Conservation (phyloP, 2,329 filamentous ascomycete species). For the Zarea fungicola region DNA sequence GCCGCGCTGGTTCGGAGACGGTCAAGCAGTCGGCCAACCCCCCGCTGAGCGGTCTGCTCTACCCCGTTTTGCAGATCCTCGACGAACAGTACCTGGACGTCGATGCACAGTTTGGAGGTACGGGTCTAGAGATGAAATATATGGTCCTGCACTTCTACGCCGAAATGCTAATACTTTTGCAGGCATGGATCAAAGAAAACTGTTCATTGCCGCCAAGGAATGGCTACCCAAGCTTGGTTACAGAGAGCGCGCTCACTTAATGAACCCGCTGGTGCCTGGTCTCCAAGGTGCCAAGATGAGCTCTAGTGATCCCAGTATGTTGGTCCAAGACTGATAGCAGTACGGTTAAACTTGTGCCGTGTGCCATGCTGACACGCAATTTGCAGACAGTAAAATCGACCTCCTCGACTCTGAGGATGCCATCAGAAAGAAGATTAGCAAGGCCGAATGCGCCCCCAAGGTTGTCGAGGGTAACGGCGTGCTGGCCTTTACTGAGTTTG, state of each 20-base stretch:
- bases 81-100: slow-evolving; percentile 87
- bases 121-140: slow-evolving; percentile 36
- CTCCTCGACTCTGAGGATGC: slow-evolving; percentile 73
- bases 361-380: background rate
- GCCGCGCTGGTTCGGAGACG: slow-evolving; percentile 87
- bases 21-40: slow-evolving; percentile 86
- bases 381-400: slow-evolving; percentile 81
- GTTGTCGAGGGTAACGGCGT: slow-evolving; percentile 81
- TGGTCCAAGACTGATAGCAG: too few relatives aligned
- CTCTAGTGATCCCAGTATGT: slow-evolving; percentile 59
- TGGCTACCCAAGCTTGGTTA: slow-evolving; percentile 83
- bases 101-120: slow-evolving; percentile 74
- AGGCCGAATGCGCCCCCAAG: slow-evolving; percentile 73
- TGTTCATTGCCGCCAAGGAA: slow-evolving; percentile 81
- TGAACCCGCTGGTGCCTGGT: slow-evolving; percentile 80
- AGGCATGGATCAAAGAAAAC: slow-evolving; percentile 75
- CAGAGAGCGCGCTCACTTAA: slow-evolving; percentile 48
- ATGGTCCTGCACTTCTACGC: slow-evolving; percentile 8
- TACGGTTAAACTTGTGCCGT: background rate
- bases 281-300: slow-evolving; percentile 84
- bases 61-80: slow-evolving; percentile 66
- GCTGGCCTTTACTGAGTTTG: slow-evolving; percentile 78
- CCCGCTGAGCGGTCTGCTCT: slow-evolving; percentile 48
- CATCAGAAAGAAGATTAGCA: slow-evolving; percentile 78
- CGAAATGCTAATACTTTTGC: background rate